Base-by-base conservation (phyloP, 768 basidiomycete genomes). In the Heimioporus sp. region DNA sequence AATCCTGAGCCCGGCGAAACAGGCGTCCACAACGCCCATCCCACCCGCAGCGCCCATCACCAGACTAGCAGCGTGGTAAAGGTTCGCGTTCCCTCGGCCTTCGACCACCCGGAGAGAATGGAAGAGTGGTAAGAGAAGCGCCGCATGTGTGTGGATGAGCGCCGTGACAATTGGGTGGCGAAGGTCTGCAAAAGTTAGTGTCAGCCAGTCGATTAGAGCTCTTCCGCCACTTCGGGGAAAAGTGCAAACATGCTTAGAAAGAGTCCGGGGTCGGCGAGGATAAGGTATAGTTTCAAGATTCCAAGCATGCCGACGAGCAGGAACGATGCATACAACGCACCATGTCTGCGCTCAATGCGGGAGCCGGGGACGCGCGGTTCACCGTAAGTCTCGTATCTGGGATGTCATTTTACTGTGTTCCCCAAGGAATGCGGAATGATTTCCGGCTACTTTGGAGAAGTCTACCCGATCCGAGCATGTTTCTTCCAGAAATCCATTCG, bases 81-180 rank as follows among this genome's bases (percentile, higher is more conserved):
- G 98, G 67, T 98, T 98, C 41, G 96, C 94, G 62, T 99, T 98
- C 3, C 93, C 97, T 6, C 92, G 90, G 2, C 93, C 94, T 51
- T 92, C 87, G 10, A 76, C 77, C 7, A 98, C 80, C 96, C 97
- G 98, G 2, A 98, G 75, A 53, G 90, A 81, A 62, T 96, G 85
- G 69, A 98, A 95, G 30, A 97, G 77, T 0, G 96, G 96, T 52
- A 98, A 79, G 19, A 98, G 83, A n/a, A 92, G 76, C 1, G 85
- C 78, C 3, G 95, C 85, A 62, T 97, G 92, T 5, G 90, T 72
- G 57, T 96, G 90, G 10, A 95, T 79, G 42, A 92, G 80, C 5
- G 81, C 72, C 8, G 92, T 92, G 34, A 94, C 85, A 49, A n/a
- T n/a, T n/a, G n/a, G n/a, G n/a, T n/a, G n/a, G n/a, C n/a, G n/a